These are phyloP conservation scores for Erysimum pusillum DNA, from an alignment of 441 rosid genomes.

Conservation along the genomic window DNA sequence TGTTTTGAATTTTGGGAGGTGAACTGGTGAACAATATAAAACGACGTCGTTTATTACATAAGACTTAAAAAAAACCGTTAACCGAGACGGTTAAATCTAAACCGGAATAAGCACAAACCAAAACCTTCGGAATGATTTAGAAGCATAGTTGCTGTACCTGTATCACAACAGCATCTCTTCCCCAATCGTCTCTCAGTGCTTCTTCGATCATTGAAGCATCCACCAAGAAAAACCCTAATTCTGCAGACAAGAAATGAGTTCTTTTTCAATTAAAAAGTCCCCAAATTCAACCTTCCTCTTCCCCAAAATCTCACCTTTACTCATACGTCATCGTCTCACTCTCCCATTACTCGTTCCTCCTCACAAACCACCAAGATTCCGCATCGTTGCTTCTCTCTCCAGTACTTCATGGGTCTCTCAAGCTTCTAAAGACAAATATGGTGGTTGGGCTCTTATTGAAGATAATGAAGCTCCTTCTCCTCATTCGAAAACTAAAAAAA, in stretches of 20 bases:
- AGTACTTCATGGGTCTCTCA: conserved; percentile 55
- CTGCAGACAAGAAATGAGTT: conserved; percentile 46
- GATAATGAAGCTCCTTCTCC: conserved; percentile 52
- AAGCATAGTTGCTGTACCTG: background rate
- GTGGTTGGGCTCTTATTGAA: conserved; percentile 72
- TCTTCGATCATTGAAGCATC: conserved; percentile 32
- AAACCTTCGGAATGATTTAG: conserved; percentile 7
- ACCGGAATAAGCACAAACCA: conserved; percentile 20
- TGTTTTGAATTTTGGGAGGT: too few relatives aligned
- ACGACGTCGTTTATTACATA: too few relatives aligned
- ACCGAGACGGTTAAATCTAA: conserved; percentile 6
- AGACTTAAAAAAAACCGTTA: too few relatives aligned
- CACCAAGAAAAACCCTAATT: conserved; percentile 39
- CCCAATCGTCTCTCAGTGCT: conserved; percentile 22
- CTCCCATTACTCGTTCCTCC: conserved; percentile 46
- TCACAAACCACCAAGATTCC: conserved; percentile 47
- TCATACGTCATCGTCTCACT: conserved; percentile 51
- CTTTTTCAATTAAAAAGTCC: conserved; percentile 40
- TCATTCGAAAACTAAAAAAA: conserved; percentile 50
- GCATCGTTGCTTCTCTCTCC: conserved; percentile 61
- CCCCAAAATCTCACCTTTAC: conserved; percentile 44
- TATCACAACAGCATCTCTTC: conserved; percentile 31
- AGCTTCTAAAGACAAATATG: conserved; percentile 50
- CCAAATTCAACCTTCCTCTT: conserved; percentile 47
- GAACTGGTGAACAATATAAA: too few relatives aligned